phyloP scores from a whole-genome alignment of 2,329 filamentous ascomycete genomes.

The Neonectria punicea region DNA sequence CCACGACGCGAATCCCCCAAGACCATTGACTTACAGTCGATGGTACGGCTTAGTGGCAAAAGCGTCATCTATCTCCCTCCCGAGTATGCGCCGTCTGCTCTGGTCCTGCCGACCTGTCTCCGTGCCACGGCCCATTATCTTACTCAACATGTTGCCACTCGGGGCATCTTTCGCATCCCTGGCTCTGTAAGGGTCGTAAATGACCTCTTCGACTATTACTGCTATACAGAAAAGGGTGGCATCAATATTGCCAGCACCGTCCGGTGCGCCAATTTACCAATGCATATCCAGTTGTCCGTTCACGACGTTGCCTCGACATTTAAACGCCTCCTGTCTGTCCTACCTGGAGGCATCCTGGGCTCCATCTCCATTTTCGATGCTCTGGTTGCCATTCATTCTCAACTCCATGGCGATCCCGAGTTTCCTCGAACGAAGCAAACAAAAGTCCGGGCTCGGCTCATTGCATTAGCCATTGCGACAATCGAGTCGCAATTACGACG shows the following conservation, averaged over 20 bases:
- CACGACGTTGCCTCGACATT: constrained; percentile 76
- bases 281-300: constrained; percentile 67
- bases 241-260: constrained; percentile 67
- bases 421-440: constrained; percentile 63
- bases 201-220: constrained; percentile 72
- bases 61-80: constrained; percentile 69
- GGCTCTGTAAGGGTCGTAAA: constrained; percentile 68
- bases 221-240: constrained; percentile 57
- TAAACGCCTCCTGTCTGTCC: constrained; percentile 70
- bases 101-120: constrained; percentile 72
- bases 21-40: constrained; percentile 63
- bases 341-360: constrained; percentile 75
- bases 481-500: constrained; percentile 69
- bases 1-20: constrained; percentile 58
- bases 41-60: constrained; percentile 71
- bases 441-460: constrained; percentile 70
- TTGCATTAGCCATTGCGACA: constrained; percentile 70
- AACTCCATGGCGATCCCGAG: constrained; percentile 63
- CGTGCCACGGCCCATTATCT: constrained; percentile 74
- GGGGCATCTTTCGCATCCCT: constrained; percentile 72
- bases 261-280: constrained; percentile 67
- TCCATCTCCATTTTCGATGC: constrained; percentile 70
- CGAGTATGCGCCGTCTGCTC: constrained; percentile 66
- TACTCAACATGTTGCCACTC: constrained; percentile 63
- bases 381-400: constrained; percentile 68